A percentile compares a stretch with the other conserved stretches of the same genome.
phyloP scores from a whole-genome alignment of 331 rosid genomes.

The Quercus phellos region DNA sequence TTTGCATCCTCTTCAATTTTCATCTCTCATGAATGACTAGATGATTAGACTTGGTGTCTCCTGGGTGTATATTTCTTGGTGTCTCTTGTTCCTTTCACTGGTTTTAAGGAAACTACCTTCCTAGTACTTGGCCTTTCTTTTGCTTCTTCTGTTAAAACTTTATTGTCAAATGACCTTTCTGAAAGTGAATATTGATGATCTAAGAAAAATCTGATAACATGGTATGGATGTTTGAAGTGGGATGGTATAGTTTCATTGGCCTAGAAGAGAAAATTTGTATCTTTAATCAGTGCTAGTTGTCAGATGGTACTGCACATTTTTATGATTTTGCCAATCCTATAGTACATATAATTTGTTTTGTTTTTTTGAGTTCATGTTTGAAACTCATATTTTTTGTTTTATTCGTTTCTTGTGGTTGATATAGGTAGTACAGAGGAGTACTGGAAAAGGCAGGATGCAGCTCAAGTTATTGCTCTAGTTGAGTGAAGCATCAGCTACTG shows the following conservation, averaged over 20 bases:
- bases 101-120: neutral
- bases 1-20: neutral
- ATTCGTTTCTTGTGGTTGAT: slow-evolving; percentile 20
- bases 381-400: neutral
- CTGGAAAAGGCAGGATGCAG: slow-evolving; percentile 97
- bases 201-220: neutral
- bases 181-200: neutral
- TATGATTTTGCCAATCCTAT: neutral
- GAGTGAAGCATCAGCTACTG: slow-evolving; percentile 19
- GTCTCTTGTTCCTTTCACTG: neutral
- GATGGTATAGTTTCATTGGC: neutral
- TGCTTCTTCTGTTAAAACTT: neutral
- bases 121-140: neutral
- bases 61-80: neutral
- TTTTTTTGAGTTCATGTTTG: too few relatives aligned
- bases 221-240: neutral
- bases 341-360: neutral
- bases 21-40: neutral
- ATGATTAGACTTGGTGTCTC: neutral
- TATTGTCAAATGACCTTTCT: neutral
- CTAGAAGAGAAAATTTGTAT: neutral
- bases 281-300: neutral
- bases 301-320: neutral
- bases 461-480: slow-evolving; percentile 79
- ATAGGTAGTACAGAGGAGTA: slow-evolving; percentile 94